Conservation (phyloP, 345 rosid genomes). For the Aquilaria sinensis region DNA sequence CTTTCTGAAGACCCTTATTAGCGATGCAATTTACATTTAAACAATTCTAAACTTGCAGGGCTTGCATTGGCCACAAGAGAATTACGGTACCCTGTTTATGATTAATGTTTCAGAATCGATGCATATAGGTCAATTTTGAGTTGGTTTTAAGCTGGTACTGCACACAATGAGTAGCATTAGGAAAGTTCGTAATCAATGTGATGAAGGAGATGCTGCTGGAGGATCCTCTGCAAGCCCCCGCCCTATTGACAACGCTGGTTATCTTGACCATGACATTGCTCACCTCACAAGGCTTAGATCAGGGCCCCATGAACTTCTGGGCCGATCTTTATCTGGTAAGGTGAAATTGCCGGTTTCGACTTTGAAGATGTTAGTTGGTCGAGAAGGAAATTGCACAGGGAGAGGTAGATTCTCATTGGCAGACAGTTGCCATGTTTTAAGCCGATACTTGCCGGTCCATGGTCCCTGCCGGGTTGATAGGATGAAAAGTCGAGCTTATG, state of each 20-base stretch:
- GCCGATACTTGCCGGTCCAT: conserved; percentile 48
- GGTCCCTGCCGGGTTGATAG: conserved; percentile 43
- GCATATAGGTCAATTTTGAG: too few species aligned
- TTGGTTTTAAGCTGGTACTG: neutral
- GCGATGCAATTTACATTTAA: too few species aligned
- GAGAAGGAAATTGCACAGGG: conserved; percentile 54
- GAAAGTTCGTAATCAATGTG: conserved; percentile 14
- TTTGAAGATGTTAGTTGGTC: conserved; percentile 51
- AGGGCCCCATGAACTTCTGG: conserved; percentile 29
- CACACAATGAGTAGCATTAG: conserved; percentile 22
- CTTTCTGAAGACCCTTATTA: too few species aligned
- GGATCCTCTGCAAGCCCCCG: conserved; percentile 8
- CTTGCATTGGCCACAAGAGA: too few species aligned
- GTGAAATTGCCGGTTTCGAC: conserved; percentile 40
- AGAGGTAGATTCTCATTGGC: conserved; percentile 54
- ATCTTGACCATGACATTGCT: conserved; percentile 41
- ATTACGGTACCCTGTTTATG: too few species aligned
- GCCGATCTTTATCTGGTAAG: conserved; percentile 19
- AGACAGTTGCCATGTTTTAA: conserved; percentile 52
- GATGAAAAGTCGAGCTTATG: conserved; percentile 38
- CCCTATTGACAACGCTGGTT: conserved; percentile 12
- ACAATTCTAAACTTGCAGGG: too few species aligned
- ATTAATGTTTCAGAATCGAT: too few species aligned
- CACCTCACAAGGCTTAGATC: conserved; percentile 50
- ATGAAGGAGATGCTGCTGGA: conserved; percentile 16